Evolutionary conservation across 108 stramenopile species (phyloP).

Genomic region (Fragilaria radians): DNA sequence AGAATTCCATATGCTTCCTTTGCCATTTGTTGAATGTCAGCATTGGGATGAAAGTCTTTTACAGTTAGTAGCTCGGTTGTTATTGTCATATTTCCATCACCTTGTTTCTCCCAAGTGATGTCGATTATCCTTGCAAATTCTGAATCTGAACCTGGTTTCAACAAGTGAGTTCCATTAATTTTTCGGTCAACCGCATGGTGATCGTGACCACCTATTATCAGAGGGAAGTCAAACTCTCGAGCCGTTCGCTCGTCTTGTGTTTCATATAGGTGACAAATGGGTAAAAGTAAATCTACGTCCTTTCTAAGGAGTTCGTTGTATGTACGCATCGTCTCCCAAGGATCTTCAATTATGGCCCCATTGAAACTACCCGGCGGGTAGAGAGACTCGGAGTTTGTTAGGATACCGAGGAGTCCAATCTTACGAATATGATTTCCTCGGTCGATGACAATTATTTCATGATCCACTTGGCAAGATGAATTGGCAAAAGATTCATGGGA

Average conservation of each 20-base stretch:
- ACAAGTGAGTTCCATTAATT: slow-evolving; percentile 15
- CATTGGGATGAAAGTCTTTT: neutral
- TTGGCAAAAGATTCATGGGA: slow-evolving; percentile 15
- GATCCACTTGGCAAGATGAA: slow-evolving; percentile 21
- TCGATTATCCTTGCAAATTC: slow-evolving; percentile 17
- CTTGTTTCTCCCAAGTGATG: slow-evolving; percentile 11
- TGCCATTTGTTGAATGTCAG: neutral
- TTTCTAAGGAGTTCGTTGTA: slow-evolving; percentile 7
- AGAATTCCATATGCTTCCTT: neutral
- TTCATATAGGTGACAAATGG: slow-evolving; percentile 16
- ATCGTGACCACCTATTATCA: slow-evolving; percentile 25
- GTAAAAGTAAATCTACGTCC: slow-evolving; percentile 17
- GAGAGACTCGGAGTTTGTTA: slow-evolving; percentile 13
- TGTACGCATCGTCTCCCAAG: slow-evolving; percentile 15
- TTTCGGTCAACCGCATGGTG: slow-evolving; percentile 20
- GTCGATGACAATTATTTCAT: slow-evolving; percentile 8
- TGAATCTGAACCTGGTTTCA: slow-evolving; percentile 23
- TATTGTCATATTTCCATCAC: neutral
- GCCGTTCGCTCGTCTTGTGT: slow-evolving; percentile 14
- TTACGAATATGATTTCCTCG: slow-evolving; percentile 10
- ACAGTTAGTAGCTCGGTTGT: neutral
- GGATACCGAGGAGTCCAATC: slow-evolving; percentile 13
- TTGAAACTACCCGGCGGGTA: slow-evolving; percentile 12
- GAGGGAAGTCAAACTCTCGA: slow-evolving; percentile 17
- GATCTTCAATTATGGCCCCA: slow-evolving; percentile 17